phyloP scores from a whole-genome alignment of 495 filamentous ascomycete genomes.

The Neurospora tetraspora region DNA sequence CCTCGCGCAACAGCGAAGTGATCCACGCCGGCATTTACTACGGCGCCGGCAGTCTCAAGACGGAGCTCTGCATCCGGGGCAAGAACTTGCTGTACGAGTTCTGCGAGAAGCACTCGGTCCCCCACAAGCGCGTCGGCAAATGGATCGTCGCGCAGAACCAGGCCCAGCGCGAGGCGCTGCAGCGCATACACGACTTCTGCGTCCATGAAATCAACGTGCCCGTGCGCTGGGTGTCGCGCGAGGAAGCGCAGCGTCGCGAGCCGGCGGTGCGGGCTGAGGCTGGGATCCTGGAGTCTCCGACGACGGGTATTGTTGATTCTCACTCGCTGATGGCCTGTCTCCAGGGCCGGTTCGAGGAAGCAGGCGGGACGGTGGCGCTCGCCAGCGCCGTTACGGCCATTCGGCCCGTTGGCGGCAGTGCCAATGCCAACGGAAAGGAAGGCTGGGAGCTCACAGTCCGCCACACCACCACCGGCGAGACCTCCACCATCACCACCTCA shows the following conservation, averaged over 20 bases:
- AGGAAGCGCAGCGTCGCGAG: constrained; percentile 55
- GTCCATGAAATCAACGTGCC: constrained; percentile 54
- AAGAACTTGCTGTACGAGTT: constrained; percentile 68
- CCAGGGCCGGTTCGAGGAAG: constrained; percentile 62
- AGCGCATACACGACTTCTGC: constrained; percentile 58
- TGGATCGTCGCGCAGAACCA: constrained; percentile 87
- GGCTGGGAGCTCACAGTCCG: constrained; percentile 37
- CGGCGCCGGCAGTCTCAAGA: constrained; percentile 65
- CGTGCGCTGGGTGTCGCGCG: constrained; percentile 52
- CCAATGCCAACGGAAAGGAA: constrained; percentile 36
- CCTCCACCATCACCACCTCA: constrained; percentile 55
- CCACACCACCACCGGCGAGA: constrained; percentile 32
- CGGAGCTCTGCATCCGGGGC: constrained; percentile 69
- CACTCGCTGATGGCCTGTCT: constrained; percentile 76
- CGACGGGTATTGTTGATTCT: constrained; percentile 84
- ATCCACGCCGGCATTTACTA: constrained; percentile 97
- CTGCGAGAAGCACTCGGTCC: constrained; percentile 56
- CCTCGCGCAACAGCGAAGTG: constrained; percentile 89
- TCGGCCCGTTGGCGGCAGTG: constrained; percentile 45
- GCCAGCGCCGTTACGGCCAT: constrained; percentile 51
- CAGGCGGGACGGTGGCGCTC: constrained; percentile 63
- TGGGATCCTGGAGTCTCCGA: constrained; percentile 71
- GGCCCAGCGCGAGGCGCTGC: constrained; percentile 54
- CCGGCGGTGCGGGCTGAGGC: constrained; percentile 63
- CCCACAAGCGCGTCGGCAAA: constrained; percentile 70